Evolutionary conservation across 2,329 filamentous ascomycete genomes (phyloP).

Genomic region (Colletotrichum chrysophilum): DNA sequence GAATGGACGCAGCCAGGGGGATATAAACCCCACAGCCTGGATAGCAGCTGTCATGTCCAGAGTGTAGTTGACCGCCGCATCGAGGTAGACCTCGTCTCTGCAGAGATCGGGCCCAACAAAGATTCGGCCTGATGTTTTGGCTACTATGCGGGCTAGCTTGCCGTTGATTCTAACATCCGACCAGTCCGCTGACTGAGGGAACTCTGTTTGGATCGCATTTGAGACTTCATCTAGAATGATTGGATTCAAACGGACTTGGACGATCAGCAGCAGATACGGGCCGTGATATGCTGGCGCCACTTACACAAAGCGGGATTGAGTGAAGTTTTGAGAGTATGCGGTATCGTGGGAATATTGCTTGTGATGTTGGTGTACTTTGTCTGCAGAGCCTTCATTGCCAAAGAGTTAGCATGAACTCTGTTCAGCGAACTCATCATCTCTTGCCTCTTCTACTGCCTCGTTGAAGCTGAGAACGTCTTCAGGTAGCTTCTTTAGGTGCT

Average conservation of each 20-base stretch:
- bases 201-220: conserved; percentile 32
- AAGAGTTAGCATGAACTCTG: neutral
- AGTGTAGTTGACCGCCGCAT: conserved; percentile 51
- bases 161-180: conserved; percentile 41
- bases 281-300: rapidly evolving
- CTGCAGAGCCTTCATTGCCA: conserved; percentile 44
- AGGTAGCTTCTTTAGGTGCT: conserved; percentile 32
- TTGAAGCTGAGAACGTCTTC: conserved; percentile 33
- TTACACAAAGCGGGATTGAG: neutral
- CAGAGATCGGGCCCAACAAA: conserved; percentile 53
- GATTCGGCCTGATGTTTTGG: conserved; percentile 48
- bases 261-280: neutral
- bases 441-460: conserved; percentile 27
- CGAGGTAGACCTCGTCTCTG: conserved; percentile 46
- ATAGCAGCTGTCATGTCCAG: conserved; percentile 44
- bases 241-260: conserved; percentile 36
- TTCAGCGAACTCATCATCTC: neutral
- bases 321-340: neutral
- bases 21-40: conserved; percentile 40
- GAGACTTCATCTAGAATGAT: conserved; percentile 37
- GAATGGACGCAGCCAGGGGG: conserved; percentile 37
- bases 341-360: neutral
- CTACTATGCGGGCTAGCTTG: conserved; percentile 48
- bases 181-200: conserved; percentile 43
- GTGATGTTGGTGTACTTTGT: conserved; percentile 53